Evolutionary conservation across 139 green algal genomes (phyloP).

Genomic region (Tetradesmus obliquus): DNA sequence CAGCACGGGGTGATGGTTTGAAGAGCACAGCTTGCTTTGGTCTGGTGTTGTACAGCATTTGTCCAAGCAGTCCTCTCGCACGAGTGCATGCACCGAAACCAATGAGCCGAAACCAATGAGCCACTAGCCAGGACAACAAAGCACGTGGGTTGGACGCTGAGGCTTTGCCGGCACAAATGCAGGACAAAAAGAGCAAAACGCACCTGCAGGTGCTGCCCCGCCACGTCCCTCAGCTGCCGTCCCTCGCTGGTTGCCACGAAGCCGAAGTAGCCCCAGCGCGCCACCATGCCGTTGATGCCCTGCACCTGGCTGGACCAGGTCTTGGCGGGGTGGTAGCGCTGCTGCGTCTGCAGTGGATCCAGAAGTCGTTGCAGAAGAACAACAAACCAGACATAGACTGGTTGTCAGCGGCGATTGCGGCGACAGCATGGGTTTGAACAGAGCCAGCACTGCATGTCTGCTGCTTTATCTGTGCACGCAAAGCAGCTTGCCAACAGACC

Average conservation of each 20-base stretch:
- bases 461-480: too few relatives aligned
- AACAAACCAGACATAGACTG: neutral
- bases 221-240: constrained; percentile 78
- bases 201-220: constrained; percentile 79
- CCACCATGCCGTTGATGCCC: constrained; percentile 73
- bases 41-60: too few relatives aligned
- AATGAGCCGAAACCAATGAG: too few relatives aligned
- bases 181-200: too few relatives aligned
- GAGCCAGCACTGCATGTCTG: too few relatives aligned
- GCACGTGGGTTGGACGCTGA: too few relatives aligned
- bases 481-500: neutral
- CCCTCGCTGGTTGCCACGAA: constrained; percentile 70
- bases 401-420: neutral
- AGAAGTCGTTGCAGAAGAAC: neutral
- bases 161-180: too few relatives aligned
- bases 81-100: too few relatives aligned
- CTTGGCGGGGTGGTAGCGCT: constrained; percentile 28
- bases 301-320: constrained; percentile 54
- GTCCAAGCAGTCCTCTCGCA: too few relatives aligned
- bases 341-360: neutral
- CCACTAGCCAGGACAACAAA: too few relatives aligned
- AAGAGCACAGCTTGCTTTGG: too few relatives aligned
- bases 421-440: neutral
- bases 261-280: constrained; percentile 76
- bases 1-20: too few relatives aligned